Conservation (phyloP, 768 basidiomycete species). For the Lepiota brunneoincarnata region DNA sequence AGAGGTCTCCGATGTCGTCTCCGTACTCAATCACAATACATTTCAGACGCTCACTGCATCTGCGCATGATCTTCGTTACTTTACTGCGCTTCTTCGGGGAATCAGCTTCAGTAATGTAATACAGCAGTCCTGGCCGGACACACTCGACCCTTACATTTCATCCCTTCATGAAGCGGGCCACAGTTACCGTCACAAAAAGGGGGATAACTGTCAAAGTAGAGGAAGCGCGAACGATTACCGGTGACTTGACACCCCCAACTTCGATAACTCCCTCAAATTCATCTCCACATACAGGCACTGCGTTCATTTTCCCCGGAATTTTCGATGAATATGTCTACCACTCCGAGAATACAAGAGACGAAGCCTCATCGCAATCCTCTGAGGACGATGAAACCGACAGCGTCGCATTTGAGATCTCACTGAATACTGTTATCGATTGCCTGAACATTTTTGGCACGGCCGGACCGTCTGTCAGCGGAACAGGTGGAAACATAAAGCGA, state of each 20-base stretch:
- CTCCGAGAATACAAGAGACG: slow-evolving; percentile 19
- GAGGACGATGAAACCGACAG: slow-evolving; percentile 28
- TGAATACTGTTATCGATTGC: slow-evolving; percentile 84
- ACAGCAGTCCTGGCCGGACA: neutral
- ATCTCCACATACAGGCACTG: neutral
- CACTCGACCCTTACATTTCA: slow-evolving; percentile 3
- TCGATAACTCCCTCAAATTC: neutral
- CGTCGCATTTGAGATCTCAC: slow-evolving; percentile 75
- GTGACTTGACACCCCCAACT: slow-evolving; percentile 37
- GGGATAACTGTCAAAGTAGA: slow-evolving; percentile 83
- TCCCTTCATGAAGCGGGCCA: slow-evolving; percentile 56
- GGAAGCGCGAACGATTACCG: slow-evolving; percentile 78
- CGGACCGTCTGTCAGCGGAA: slow-evolving; percentile 28
- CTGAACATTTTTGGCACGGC: slow-evolving; percentile 93
- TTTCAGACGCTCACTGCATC: slow-evolving; percentile 65
- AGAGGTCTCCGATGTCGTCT: neutral
- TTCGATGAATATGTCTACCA: slow-evolving; percentile 15
- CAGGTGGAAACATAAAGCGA: slow-evolving; percentile 37
- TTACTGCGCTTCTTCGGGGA: slow-evolving; percentile 75
- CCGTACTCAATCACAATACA: neutral
- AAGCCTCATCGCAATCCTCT: slow-evolving; percentile 1
- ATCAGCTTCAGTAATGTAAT: slow-evolving; percentile 76
- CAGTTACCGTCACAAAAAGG: slow-evolving; percentile 61
- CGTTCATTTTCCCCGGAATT: neutral
- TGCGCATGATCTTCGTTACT: slow-evolving; percentile 79